Evolutionary conservation across 345 rosid species (phyloP).

Genomic region (Leavenworthia alabamica): DNA sequence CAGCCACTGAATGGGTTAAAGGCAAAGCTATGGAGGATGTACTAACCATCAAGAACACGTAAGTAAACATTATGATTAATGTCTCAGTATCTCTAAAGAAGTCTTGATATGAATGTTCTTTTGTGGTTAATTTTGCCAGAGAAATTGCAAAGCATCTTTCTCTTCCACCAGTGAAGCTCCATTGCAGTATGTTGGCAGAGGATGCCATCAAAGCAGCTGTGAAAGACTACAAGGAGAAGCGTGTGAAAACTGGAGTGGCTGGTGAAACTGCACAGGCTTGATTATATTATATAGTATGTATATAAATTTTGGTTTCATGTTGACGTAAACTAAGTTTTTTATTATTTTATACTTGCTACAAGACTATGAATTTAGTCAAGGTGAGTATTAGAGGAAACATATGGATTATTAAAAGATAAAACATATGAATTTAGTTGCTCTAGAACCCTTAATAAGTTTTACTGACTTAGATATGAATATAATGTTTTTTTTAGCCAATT

Average conservation of each 20-base stretch:
- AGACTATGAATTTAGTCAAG: not conserved
- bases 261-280: constrained; percentile 50
- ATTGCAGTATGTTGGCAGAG: constrained; percentile 99
- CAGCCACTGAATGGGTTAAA: constrained; percentile 99
- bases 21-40: constrained; percentile 93
- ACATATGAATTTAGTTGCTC: too few relatives aligned
- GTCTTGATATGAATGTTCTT: not conserved
- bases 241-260: constrained; percentile 21
- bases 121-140: constrained; percentile 32
- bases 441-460: too few relatives aligned
- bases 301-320: not conserved
- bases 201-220: constrained; percentile 99
- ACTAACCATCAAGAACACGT: constrained; percentile 87
- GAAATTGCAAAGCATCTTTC: constrained; percentile 95
- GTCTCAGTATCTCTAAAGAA: not conserved
- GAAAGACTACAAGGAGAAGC: constrained; percentile 66
- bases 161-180: constrained; percentile 97
- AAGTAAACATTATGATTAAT: constrained; percentile 25
- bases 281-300: constrained; percentile 16
- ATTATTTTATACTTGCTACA: not conserved
- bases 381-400: not conserved
- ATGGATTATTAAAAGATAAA: too few relatives aligned
- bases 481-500: too few relatives aligned
- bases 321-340: too few relatives aligned
- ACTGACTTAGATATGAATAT: too few relatives aligned